Percentiles rank a stretch among this genome's conserved stretches.
phyloP scores from a whole-genome alignment of 192 early-diverging fungal genomes.

The Coemansia sp. region DNA sequence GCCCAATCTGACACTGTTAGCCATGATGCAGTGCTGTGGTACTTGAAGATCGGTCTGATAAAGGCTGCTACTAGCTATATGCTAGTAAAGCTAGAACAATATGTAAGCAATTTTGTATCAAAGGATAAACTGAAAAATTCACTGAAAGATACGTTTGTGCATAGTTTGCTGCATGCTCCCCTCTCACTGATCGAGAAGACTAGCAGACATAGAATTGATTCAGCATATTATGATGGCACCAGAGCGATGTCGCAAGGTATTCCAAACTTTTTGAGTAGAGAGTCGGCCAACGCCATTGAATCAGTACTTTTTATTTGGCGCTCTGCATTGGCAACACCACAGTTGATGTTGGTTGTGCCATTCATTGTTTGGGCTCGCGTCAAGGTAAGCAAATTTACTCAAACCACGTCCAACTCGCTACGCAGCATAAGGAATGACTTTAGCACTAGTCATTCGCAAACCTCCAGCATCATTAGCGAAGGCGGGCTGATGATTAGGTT shows the following conservation, averaged over 20 bases:
- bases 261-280: neutral
- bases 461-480: constrained; percentile 44
- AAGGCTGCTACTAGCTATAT: neutral
- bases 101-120: neutral
- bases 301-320: neutral
- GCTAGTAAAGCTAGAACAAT: neutral
- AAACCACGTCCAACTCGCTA: neutral
- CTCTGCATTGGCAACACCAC: constrained; percentile 8
- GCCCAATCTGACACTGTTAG: neutral
- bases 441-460: constrained; percentile 5
- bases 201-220: constrained; percentile 2
- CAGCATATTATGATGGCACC: constrained; percentile 1
- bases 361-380: constrained; percentile 12
- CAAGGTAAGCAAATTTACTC: neutral
- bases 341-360: constrained; percentile 21
- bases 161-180: constrained; percentile 1
- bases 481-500: constrained; percentile 72
- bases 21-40: constrained; percentile 5
- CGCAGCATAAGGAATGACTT: neutral
- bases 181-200: constrained; percentile 9
- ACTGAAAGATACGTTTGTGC: neutral
- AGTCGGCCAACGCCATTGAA: neutral
- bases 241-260: neutral
- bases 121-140: neutral
- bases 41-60: neutral